Base-by-base conservation (phyloP, 495 filamentous ascomycete genomes). In the Physcia stellaris region DNA sequence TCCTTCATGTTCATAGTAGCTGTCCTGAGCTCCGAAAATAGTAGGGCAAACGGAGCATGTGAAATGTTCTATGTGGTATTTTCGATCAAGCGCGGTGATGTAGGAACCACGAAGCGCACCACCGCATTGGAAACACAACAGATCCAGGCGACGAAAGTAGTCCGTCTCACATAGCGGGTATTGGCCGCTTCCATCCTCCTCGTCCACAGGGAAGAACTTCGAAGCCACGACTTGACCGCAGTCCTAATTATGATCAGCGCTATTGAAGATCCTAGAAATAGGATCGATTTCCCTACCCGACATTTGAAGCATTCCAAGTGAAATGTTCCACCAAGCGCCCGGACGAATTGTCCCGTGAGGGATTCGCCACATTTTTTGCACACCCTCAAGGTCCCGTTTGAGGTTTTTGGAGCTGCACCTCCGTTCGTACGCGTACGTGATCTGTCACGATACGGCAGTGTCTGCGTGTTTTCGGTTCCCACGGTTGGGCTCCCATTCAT, bases 51-150 rank as follows among this genome's bases (percentile, higher is more conserved):
- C 77, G 12, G 86, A 94, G 58, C 92, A 99, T 21, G 92, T 99
- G 54, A 99, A 99, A 60, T 99, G 92, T 50, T 96, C 90, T 43
- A 99, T 92, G 55, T 99, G 92, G 53, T 96, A 99, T 59, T 99
- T 99, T 35, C 83, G 80, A 45, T 99, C 92, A 24, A 96, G 69
- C 6, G 92, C 92, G 0, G 92, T 99, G 47, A 99, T 99, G 54
- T 99, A 99, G 16, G 92, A 96, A 4, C 90, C 92, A 29, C 92
- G 85, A 16, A 99, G 68, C 35, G 92, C 92, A 33, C 85, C 85
- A 43, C 85, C 85, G 58, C 92, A 99, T 30, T 87, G 75, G 47
- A 83, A 77, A 57, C 92, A 99, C 17, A 99, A 63, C 19, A 99
- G 70, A 41, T 87, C 83, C 10, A 99, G 71, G 32, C 92, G 75